These are phyloP conservation scores for Antonospora locustae DNA, from an alignment of 371 early-diverging fungal genomes.

Conservation along the genomic window DNA sequence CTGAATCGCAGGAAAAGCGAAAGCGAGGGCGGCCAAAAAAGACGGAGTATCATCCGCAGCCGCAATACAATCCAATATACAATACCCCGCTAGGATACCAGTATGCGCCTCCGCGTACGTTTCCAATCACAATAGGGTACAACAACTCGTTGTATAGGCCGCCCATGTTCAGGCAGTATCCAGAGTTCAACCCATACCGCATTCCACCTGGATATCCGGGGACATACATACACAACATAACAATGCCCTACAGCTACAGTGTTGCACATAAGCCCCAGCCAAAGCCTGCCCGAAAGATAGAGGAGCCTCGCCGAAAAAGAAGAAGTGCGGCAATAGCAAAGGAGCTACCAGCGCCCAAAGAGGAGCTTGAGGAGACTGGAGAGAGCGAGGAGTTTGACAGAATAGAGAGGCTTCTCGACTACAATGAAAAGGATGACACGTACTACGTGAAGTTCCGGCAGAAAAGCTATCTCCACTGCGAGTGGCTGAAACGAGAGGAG, in stretches of 20 bases:
- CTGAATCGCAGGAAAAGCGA: slow-evolving; percentile 14
- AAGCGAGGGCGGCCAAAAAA: slow-evolving; percentile 26
- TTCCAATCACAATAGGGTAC: slow-evolving; percentile 10
- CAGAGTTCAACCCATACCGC: too few species aligned
- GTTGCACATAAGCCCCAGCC: background rate
- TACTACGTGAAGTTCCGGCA: slow-evolving; percentile 51
- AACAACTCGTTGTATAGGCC: slow-evolving; percentile 4
- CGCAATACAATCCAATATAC: slow-evolving; percentile 24
- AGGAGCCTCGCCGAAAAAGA: slow-evolving; percentile 5
- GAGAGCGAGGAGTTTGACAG: slow-evolving; percentile 29
- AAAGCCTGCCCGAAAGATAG: background rate
- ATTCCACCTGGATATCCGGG: background rate
- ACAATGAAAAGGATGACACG: slow-evolving; percentile 36
- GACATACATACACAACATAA: background rate
- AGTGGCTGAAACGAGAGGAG: slow-evolving; percentile 62
- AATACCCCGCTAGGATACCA: slow-evolving; percentile 39
- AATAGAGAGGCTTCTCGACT: slow-evolving; percentile 49
- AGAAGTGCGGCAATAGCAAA: slow-evolving; percentile 3
- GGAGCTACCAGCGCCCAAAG: background rate
- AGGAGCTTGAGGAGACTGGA: background rate
- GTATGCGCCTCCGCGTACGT: slow-evolving; percentile 22
- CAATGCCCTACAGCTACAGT: background rate
- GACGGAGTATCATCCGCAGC: slow-evolving; percentile 6
- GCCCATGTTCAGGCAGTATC: background rate
- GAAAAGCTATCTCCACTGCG: slow-evolving; percentile 61